Evolutionary conservation across 768 basidiomycete species (phyloP), one percentile per base, ranked within the genome.

Genomic region (Mycena latifolia): DNA sequence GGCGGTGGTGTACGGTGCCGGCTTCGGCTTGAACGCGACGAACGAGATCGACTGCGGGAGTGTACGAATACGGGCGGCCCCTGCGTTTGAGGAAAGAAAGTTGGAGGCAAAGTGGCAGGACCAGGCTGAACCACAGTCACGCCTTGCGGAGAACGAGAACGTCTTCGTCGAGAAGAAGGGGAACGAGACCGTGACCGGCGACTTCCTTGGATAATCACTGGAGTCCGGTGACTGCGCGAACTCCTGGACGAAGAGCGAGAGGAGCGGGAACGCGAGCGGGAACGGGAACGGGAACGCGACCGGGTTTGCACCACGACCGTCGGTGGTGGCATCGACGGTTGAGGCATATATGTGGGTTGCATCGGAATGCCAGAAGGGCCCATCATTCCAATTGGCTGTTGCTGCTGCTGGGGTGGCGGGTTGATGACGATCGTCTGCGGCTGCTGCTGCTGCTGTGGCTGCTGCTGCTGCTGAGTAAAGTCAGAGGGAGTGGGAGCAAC

Each of bases 251-350:
- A 43, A 2, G 41, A 43, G 41, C 41, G 41, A 20, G 41, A 43
- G 20, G 62, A 64, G n/a, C 51, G 66, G 9, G 71, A 65, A 37
- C 66, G 71, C 8, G 62, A 64, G n/a, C 51, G 66, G 9, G 71
- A 65, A 37, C 66, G 71, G 6, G 66, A 63, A 43, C 43, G 62
- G 45, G 55, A 60, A 18, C 55, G 59, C 27, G 61, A 39, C n/a
- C 55, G 48, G 11, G 11, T 25, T 37, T 27, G 9, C 20, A 58
- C 39, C 24, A 58, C 41, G 15, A 54, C 35, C 15, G 47, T 35
- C 8, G 33, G 33, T 14, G 33, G 33, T 14, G 33, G 33, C 33
- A 6, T 25, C n/a, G 61, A 62, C 25, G 25, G 25, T 17, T 62
- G 50, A 45, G 67, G 62, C 8, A 64, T 43, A 46, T 55, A 68